Base-by-base conservation (phyloP, 768 basidiomycete species). In the Multifurca ochricompacta region DNA sequence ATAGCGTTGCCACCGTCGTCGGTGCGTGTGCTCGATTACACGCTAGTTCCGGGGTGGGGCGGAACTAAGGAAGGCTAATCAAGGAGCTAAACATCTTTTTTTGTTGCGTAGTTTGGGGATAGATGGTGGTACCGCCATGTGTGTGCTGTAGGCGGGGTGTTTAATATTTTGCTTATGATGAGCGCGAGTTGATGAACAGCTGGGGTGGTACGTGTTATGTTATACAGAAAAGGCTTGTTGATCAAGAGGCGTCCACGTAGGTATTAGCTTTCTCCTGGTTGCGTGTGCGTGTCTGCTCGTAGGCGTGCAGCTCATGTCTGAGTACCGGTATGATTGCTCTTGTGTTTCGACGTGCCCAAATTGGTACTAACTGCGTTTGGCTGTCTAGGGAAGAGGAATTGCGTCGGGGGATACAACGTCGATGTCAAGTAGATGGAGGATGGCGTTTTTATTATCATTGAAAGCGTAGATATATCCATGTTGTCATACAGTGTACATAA, bases 301-400 rank as follows among this genome's bases (percentile, higher is more conserved):
- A 19, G 90, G 78, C 2, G 82, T 80, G 1, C 95, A 98, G 64
- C 66, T 95, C 41, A 96, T 97, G 95, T 91, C 97, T 56, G 95
- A 98, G 64, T 98, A 98, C 68, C 74, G 91, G 90, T 87, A 59
- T 18, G 83, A 25, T n/a, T 73, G 3, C n/a, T n/a, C n/a, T n/a
- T n/a, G n/a, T 7, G 23, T 5, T 40, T 32, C 53, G 6, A 45
- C 23, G 30, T 16, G 1, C 13, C 3, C 3, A 13, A n/a, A 27
- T 47, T 42, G 13, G 11, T 16, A 36, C 30, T 46, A 30, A 54
- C 23, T 19, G 2, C n/a, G 19, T 14, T 11, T 6, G 6, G 36
- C 21, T 18, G 31, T 37, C 11, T 16, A 70, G 67, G 48, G 68
- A 70, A 47, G 69, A 69, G 53, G 69, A 70, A 47, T 58, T 63